phyloP scores from a whole-genome alignment of 208 protist genomes.

The Trypanosoma caninum region DNA sequence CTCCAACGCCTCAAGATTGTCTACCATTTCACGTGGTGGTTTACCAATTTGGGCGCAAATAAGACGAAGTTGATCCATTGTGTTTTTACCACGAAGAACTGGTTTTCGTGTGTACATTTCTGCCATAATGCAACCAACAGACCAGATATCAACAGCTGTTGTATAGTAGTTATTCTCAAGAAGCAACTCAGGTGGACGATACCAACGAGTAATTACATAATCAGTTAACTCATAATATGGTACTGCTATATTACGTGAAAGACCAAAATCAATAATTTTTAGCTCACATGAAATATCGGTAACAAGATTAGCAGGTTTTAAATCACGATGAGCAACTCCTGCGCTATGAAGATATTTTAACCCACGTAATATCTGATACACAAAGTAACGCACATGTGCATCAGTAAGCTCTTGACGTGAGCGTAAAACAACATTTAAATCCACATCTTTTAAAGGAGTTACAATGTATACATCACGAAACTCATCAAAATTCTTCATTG shows the following conservation, averaged over 20 bases:
- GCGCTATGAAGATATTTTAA: constrained; percentile 90
- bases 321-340: constrained; percentile 87
- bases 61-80: constrained; percentile 91
- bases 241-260: constrained; percentile 83
- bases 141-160: constrained; percentile 90
- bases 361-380: constrained; percentile 88
- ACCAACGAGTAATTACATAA: constrained; percentile 95
- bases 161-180: constrained; percentile 88
- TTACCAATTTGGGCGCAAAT: constrained; percentile 93
- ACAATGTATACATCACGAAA: constrained; percentile 96
- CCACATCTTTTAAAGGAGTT: constrained; percentile 96
- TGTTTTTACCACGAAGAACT: constrained; percentile 86
- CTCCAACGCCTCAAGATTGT: constrained; percentile 75
- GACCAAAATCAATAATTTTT: constrained; percentile 92
- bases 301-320: constrained; percentile 91
- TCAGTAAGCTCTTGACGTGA: constrained; percentile 90
- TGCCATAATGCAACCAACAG: constrained; percentile 94
- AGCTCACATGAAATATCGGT: constrained; percentile 83
- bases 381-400: constrained; percentile 81
- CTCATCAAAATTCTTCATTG: constrained; percentile 83
- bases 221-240: constrained; percentile 79
- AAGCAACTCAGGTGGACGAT: constrained; percentile 92
- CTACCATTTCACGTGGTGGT: constrained; percentile 87
- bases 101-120: constrained; percentile 95
- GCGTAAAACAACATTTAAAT: constrained; percentile 93